Conservation (phyloP, 257 asterid species). For the Solanum ossicruentum region DNA sequence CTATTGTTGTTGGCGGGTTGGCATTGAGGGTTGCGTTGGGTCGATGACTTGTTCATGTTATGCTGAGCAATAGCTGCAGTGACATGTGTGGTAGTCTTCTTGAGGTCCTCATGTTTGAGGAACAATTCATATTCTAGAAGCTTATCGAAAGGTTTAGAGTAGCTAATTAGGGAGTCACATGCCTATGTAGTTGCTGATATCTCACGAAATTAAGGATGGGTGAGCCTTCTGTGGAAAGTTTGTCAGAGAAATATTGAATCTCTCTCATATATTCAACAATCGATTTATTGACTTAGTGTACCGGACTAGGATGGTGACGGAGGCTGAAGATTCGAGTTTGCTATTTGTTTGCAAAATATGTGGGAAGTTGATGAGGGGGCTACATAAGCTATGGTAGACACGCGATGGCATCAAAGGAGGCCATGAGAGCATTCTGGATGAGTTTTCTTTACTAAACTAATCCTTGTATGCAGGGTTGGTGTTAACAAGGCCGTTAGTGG, state of each 20-base stretch:
- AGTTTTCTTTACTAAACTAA: not conserved
- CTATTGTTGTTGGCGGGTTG: too few species aligned
- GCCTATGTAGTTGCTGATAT: not conserved
- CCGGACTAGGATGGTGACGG: too few species aligned
- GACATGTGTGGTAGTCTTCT: not conserved
- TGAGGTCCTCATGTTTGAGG: not conserved
- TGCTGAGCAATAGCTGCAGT: not conserved
- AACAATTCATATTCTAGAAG: too few species aligned
- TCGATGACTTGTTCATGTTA: too few species aligned
- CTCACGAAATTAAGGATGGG: too few species aligned
- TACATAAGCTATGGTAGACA: not conserved
- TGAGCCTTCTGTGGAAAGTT: not conserved
- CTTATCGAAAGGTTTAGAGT: not conserved
- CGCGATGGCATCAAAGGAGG: not conserved
- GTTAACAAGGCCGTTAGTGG: too few species aligned
- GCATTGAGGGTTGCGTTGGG: fast-evolving
- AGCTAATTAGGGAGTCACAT: not conserved
- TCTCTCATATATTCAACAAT: not conserved
- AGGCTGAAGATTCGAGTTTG: too few species aligned
- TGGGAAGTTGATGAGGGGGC: too few species aligned
- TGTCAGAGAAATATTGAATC: not conserved
- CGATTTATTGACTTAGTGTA: too few species aligned
- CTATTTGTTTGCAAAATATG: too few species aligned
- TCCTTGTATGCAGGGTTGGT: too few species aligned
- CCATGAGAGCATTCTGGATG: not conserved